These are phyloP conservation scores for Salvia sclarea DNA, from an alignment of 305 asterid genomes.

Conservation along the genomic window DNA sequence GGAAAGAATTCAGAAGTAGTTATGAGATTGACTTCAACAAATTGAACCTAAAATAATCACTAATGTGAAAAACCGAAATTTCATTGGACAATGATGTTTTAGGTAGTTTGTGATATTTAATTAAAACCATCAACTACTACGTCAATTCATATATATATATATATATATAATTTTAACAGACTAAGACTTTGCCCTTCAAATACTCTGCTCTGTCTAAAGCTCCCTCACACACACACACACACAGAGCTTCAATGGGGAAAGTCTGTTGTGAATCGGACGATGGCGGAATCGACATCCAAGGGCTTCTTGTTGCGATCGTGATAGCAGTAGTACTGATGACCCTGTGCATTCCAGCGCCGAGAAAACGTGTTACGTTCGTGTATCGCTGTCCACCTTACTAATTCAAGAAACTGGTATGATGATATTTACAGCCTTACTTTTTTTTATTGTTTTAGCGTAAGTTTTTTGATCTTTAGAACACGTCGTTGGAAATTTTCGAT, in stretches of 20 bases:
- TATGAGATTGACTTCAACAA: not conserved
- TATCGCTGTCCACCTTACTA: conserved; percentile 30
- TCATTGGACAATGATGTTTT: not conserved
- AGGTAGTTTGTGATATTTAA: not conserved
- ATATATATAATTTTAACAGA: not conserved
- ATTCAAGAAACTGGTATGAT: not conserved
- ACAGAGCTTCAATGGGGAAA: conserved; percentile 36
- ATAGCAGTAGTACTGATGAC: conserved; percentile 37
- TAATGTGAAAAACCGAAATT: not conserved
- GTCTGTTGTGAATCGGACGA: conserved; percentile 40
- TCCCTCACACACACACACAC: not conserved
- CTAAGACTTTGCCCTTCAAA: conserved; percentile 13
- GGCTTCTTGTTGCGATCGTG: conserved; percentile 31
- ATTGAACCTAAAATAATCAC: not conserved
- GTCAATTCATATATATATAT: not conserved
- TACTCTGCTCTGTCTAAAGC: not conserved
- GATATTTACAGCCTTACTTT: not conserved
- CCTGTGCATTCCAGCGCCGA: conserved; percentile 33
- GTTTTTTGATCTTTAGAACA: too few species aligned
- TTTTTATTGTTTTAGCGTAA: not conserved
- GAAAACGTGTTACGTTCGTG: conserved; percentile 26
- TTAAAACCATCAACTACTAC: not conserved
- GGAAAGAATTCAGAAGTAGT: not conserved
- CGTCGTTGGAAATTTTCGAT: too few species aligned
- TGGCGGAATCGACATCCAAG: conserved; percentile 26